Base-by-base conservation (phyloP, 257 asterid genomes). In the Pogostemon cablin region DNA sequence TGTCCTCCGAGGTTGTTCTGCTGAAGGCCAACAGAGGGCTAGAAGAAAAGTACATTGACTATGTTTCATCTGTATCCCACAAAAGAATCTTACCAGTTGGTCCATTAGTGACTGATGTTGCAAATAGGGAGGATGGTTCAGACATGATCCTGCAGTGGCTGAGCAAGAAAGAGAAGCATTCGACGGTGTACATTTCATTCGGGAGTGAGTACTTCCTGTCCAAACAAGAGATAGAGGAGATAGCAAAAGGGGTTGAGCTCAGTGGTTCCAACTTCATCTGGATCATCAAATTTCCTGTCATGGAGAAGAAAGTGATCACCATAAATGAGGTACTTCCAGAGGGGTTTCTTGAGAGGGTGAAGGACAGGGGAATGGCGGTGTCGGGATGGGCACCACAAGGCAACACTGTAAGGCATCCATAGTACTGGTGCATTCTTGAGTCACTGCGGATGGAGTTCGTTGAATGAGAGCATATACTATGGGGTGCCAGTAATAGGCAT, bases 121-220 rank as follows among this genome's bases (percentile, higher is more conserved):
- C 11, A 10, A 9, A n/a, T 5, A 2, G 3, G 10, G 15, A 47
- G 17, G 3, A 2, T 6, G 53, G 11, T 6, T 9, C 53, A 2
- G 5, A 47, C 15, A 15, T 15, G 4, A 47, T 47, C 53, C 5
- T 84, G 41, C 5, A 67, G 7, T 81, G 88, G 86, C 62, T 84
- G 11, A 39, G 69, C 48, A 59, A 20, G 42, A 76, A 69, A 40
- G 40, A 40, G 11, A 6, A 8, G 0, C 6, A 32, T 3, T 83
- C 87, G 1, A 66, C 76, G 56, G 15, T 83, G 9, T 83, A 75
- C 68, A 71, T 77, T 42, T 74, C 86, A 0, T 76, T 84, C 52
- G 88, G 86, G 35, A 79, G 86, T 58, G 88, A 84, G 34, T 76
- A 74, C 63, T 81, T 70, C 59, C 65, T 81, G 41, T 62, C 79